phyloP scores from a whole-genome alignment of 2,329 filamentous ascomycete genomes.

The Paecilomyces niveus region DNA sequence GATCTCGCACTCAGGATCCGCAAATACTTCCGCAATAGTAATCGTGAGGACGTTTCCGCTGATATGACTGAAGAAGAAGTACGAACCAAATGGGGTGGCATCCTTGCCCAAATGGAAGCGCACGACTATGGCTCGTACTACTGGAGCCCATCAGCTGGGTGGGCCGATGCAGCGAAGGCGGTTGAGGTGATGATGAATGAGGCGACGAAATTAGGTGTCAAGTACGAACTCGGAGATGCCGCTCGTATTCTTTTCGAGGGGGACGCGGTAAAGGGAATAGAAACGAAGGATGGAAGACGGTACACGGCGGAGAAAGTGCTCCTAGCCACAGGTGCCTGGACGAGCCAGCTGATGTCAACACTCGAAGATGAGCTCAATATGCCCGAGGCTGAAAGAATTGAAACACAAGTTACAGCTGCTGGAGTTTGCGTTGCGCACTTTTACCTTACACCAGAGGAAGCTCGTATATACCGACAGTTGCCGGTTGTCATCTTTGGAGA shows the following conservation, averaged over 20 bases:
- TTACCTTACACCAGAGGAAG: slow-evolving; percentile 44
- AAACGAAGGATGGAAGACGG: slow-evolving; percentile 39
- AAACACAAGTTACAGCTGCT: slow-evolving; percentile 52
- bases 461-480: slow-evolving; percentile 41
- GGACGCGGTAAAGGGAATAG: slow-evolving; percentile 37
- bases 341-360: slow-evolving; percentile 47
- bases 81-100: slow-evolving; percentile 32
- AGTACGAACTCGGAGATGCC: slow-evolving; percentile 39
- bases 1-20: slow-evolving; percentile 47
- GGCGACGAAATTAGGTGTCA: slow-evolving; percentile 39
- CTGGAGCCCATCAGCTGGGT: slow-evolving; percentile 46
- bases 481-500: slow-evolving; percentile 49
- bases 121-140: slow-evolving; percentile 37
- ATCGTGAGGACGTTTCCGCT: slow-evolving; percentile 31
- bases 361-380: slow-evolving; percentile 37
- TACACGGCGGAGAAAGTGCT: slow-evolving; percentile 49
- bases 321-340: slow-evolving; percentile 52
- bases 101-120: slow-evolving; percentile 32
- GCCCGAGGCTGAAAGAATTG: slow-evolving; percentile 41
- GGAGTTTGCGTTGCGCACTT: slow-evolving; percentile 55
- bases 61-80: slow-evolving; percentile 39
- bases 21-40: slow-evolving; percentile 45
- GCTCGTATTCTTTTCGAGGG: slow-evolving; percentile 36
- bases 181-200: slow-evolving; percentile 38
- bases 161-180: slow-evolving; percentile 46